A percentile compares a stretch with the other conserved stretches of the same genome.
phyloP scores from a whole-genome alignment of 495 filamentous ascomycete genomes.

The Copromyces sp. region DNA sequence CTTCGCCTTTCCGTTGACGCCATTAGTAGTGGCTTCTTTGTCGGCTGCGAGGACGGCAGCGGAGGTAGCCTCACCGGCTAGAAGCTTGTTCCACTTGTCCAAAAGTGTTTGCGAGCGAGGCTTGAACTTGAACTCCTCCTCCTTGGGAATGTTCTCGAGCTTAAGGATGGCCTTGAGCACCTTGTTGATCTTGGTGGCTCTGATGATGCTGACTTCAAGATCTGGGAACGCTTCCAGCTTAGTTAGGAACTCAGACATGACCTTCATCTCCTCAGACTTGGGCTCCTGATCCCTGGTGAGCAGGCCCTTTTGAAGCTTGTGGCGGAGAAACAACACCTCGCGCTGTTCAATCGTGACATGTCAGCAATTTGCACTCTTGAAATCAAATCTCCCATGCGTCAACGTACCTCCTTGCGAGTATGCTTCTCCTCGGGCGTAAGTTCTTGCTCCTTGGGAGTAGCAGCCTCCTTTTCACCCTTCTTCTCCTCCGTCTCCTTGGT shows the following conservation, averaged over 20 bases:
- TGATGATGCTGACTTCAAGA: conserved; percentile 77
- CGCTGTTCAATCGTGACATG: conserved; percentile 32
- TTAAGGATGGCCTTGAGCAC: conserved; percentile 86
- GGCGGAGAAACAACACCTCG: conserved; percentile 72
- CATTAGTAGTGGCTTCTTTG: conserved; percentile 24
- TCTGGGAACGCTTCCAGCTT: conserved; percentile 72
- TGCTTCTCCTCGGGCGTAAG: conserved; percentile 39
- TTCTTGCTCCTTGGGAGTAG: conserved; percentile 38
- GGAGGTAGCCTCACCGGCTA: conserved; percentile 43
- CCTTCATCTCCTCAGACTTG: conserved; percentile 78
- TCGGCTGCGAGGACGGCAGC: conserved; percentile 11
- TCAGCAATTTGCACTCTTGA: conserved; percentile 1
- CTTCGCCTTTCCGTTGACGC: conserved; percentile 29
- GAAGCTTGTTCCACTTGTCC: conserved; percentile 69
- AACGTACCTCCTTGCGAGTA: conserved; percentile 48
- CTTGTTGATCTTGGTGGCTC: conserved; percentile 85
- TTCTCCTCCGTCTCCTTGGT: conserved; percentile 53
- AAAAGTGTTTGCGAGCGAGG: conserved; percentile 61
- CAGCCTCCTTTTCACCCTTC: conserved; percentile 46
- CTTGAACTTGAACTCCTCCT: conserved; percentile 80
- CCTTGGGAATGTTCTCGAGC: conserved; percentile 66
- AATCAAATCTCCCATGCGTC: background rate
- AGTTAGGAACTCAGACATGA: conserved; percentile 67
- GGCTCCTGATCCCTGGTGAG: conserved; percentile 70
- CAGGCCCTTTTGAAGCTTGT: conserved; percentile 86